Evolutionary conservation across 2,329 filamentous ascomycete species (phyloP).

Genomic region (Sordariomycetes sp.): DNA sequence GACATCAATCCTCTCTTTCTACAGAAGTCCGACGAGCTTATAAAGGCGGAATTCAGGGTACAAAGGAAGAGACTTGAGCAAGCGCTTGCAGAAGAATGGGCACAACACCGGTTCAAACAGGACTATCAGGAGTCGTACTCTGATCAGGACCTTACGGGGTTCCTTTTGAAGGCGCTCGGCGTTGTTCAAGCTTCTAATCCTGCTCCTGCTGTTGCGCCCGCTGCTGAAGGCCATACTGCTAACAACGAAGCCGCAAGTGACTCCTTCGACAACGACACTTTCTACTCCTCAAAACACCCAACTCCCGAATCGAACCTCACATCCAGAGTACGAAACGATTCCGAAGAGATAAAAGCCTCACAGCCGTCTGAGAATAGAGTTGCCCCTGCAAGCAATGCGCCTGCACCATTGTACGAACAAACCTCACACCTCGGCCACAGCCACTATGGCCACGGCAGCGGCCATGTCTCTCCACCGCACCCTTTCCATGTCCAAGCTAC

Average conservation of each 20-base stretch:
- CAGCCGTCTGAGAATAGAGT: no score
- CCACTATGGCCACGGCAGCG: no score
- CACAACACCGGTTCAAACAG: constrained; percentile 44
- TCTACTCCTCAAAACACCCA: constrained; percentile 91
- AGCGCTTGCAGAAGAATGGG: constrained; percentile 65
- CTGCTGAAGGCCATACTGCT: constrained; percentile 41
- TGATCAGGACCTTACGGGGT: constrained; percentile 63
- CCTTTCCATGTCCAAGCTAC: no score
- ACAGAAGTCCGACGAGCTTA: constrained; percentile 76
- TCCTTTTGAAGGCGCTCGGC: constrained; percentile 61
- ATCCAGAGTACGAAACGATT: constrained; percentile 37
- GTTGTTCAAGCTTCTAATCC: constrained; percentile 64
- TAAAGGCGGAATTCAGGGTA: constrained; percentile 71
- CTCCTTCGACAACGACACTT: constrained; percentile 87
- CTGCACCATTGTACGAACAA: no score
- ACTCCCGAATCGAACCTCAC: constrained; percentile 51
- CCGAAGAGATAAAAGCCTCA: constrained; percentile 22
- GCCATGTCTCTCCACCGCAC: no score
- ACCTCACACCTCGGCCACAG: no score
- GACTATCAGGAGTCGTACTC: constrained; percentile 44
- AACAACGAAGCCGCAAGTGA: constrained; percentile 60
- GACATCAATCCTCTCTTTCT: constrained; percentile 77
- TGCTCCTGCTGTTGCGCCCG: constrained; percentile 48
- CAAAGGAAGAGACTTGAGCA: constrained; percentile 77
- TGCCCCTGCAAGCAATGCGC: no score